Evolutionary conservation across 2,329 filamentous ascomycete species (phyloP).

Genomic region (Anthostomella pinea): DNA sequence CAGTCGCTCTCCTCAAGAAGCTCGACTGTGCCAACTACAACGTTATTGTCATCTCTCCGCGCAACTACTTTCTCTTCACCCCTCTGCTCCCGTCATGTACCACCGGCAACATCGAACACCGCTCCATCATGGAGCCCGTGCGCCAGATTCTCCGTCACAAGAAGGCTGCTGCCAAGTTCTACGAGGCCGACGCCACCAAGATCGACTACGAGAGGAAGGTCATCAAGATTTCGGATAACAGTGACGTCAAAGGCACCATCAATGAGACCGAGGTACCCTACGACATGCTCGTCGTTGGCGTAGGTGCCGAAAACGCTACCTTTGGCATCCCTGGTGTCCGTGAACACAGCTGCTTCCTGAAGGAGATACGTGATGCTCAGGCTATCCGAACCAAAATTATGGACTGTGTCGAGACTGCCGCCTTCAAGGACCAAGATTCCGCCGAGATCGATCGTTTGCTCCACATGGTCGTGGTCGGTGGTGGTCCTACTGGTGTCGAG

Average conservation of each 20-base stretch:
- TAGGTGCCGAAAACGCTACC: constrained; percentile 96
- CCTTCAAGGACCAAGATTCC: constrained; percentile 89
- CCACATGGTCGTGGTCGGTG: constrained; percentile 95
- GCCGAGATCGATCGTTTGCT: constrained; percentile 91
- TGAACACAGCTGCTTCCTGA: constrained; percentile 96
- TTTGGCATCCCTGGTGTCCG: constrained; percentile 95
- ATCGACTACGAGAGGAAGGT: constrained; percentile 90
- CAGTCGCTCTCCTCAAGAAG: constrained; percentile 95
- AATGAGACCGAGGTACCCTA: constrained; percentile 88
- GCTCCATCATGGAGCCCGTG: constrained; percentile 99
- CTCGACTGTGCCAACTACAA: constrained; percentile 99
- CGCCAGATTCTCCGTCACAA: constrained; percentile 95
- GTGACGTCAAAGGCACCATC: constrained; percentile 82
- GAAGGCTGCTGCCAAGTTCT: constrained; percentile 90
- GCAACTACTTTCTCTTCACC: constrained; percentile 99
- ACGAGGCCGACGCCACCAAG: constrained; percentile 95
- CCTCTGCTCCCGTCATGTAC: constrained; percentile 96
- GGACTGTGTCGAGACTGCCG: constrained; percentile 98
- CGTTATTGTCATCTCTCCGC: constrained; percentile 93
- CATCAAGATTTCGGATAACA: constrained; percentile 86
- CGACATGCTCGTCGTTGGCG: constrained; percentile 96
- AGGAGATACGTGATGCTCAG: constrained; percentile 96
- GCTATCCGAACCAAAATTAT: constrained; percentile 97
- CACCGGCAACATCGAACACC: constrained; percentile 95
- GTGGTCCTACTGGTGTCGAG: constrained; percentile 94